Percentiles rank a stretch among this genome's conserved stretches.
These are phyloP conservation scores for Cyanodermella asteris DNA, from an alignment of 2,329 filamentous ascomycete genomes.

Conservation along the genomic window DNA sequence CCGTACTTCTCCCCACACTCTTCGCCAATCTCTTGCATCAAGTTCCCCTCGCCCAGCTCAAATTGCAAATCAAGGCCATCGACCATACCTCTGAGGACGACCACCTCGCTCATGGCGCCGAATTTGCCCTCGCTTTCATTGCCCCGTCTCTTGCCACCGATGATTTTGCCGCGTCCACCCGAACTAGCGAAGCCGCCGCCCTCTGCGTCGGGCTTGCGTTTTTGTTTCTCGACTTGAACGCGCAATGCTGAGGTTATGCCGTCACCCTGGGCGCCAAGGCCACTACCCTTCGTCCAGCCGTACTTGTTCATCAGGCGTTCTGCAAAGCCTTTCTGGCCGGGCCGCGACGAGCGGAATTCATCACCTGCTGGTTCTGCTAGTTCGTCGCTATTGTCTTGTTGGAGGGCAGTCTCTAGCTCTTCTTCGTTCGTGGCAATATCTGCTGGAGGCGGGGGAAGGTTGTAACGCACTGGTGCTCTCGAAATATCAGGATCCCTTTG, in stretches of 20 bases:
- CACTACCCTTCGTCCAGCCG: constrained; percentile 74
- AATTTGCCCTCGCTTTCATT: constrained; percentile 28
- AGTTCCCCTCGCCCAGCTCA: constrained; percentile 46
- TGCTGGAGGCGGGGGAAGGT: constrained; percentile 27
- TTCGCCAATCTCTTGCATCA: constrained; percentile 89
- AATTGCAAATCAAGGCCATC: constrained; percentile 58
- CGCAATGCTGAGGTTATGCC: constrained; percentile 72
- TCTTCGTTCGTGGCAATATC: constrained; percentile 31
- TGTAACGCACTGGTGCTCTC: constrained; percentile 56
- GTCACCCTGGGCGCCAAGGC: constrained; percentile 58
- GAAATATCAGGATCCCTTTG: constrained; percentile 33
- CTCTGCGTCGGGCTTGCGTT: constrained; percentile 56
- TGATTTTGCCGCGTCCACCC: constrained; percentile 52
- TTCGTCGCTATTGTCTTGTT: constrained; percentile 15
- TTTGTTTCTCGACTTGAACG: constrained; percentile 67
- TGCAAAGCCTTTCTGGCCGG: constrained; percentile 68
- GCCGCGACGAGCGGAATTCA: constrained; percentile 36
- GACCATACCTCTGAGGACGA: constrained; percentile 68
- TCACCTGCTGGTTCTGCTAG: constrained; percentile 12
- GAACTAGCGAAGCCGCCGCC: constrained; percentile 57
- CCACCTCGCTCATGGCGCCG: constrained; percentile 57
- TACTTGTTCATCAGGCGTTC: constrained; percentile 81
- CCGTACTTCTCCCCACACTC: constrained; percentile 83
- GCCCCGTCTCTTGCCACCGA: constrained; percentile 45
- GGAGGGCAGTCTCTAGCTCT: constrained; percentile 26